Base-by-base conservation (phyloP, 2,329 filamentous ascomycete genomes). In the Fusarium duplospermum region DNA sequence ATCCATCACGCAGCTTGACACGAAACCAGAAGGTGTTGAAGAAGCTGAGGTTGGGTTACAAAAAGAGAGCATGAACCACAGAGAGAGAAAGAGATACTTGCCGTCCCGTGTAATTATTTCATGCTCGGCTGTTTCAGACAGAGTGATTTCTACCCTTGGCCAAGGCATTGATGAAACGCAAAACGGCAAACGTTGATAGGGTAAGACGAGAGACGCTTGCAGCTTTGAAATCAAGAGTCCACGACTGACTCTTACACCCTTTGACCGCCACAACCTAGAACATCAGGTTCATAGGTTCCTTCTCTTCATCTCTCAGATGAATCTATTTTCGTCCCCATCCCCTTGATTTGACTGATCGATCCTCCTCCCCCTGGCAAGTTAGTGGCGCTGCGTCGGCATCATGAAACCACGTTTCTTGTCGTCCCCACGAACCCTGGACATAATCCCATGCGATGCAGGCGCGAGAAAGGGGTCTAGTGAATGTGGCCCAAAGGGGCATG, bases 71-170 rank as follows among this genome's bases (percentile, higher is more conserved):
- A 42, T 27, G 40, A 40, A 58, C n/a, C 42, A 62, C 6, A 13
- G 24, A 14, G 27, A 60, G 70, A 73, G 64, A 66, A 69, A 69
- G 68, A 69, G 68, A 74, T 62, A 61, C 47, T 60, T 42, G 20
- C 42, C 10, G 54, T 22, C 57, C 36, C 10, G 58, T 68, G 38
- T 60, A 60, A 59, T 71, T 52, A 67, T 59, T 31, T 47, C 40
- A 38, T 54, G 68, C 70, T 70, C 70, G 67, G 72, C 72, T 78
- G 76, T 78, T 78, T 78, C 75, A 78, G 63, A 69, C 71, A 77
- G 59, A 74, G 66, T 76, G 67, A 27, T 66, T 75, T 65, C 20
- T 58, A 45, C 54, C 38, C 47, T 69, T 54, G 22, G 38, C 66
- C 66, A 74, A 70, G 72, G 72, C 72, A 75, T 73, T 74, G 62